Evolutionary conservation across 2,329 filamentous ascomycete genomes (phyloP).

Genomic region (Trichoderma atrobrunneum): DNA sequence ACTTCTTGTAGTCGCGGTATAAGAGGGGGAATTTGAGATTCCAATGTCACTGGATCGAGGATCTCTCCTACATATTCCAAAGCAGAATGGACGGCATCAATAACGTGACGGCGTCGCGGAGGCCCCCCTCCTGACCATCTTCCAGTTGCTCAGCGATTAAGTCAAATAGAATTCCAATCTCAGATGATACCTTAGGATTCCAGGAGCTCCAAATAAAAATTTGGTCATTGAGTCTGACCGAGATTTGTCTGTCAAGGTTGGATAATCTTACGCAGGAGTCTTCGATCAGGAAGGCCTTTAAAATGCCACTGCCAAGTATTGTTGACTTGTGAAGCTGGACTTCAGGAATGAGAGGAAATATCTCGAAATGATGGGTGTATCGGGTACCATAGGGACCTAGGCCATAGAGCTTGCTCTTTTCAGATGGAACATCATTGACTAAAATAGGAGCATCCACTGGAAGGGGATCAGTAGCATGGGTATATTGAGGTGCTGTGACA

Average conservation of each 20-base stretch:
- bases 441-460: slow-evolving; percentile 21
- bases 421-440: slow-evolving; percentile 18
- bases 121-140: not conserved
- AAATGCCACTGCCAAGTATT: slow-evolving; percentile 53
- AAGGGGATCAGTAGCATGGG: slow-evolving; percentile 53
- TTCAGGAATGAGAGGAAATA: slow-evolving; percentile 55
- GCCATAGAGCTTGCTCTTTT: slow-evolving; percentile 42
- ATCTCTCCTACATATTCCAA: slow-evolving; percentile 47
- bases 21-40: slow-evolving; percentile 35
- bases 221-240: slow-evolving; percentile 48
- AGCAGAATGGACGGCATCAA: slow-evolving; percentile 43
- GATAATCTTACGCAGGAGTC: slow-evolving; percentile 31
- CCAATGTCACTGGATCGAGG: slow-evolving; percentile 37
- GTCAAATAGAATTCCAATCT: slow-evolving; percentile 61
- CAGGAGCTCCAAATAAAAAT: slow-evolving; percentile 54
- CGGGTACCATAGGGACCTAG: slow-evolving; percentile 59
- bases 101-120: slow-evolving; percentile 20
- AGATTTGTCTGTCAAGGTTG: slow-evolving; percentile 35
- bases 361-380: slow-evolving; percentile 61
- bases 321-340: slow-evolving; percentile 61
- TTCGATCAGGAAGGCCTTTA: slow-evolving; percentile 40
- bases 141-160: slow-evolving; percentile 51
- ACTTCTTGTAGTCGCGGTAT: slow-evolving; percentile 44
- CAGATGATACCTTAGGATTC: slow-evolving; percentile 58
- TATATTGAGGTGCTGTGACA: slow-evolving; percentile 50